phyloP scores from a whole-genome alignment of 257 asterid genomes.

The Ilex aquifolium region DNA sequence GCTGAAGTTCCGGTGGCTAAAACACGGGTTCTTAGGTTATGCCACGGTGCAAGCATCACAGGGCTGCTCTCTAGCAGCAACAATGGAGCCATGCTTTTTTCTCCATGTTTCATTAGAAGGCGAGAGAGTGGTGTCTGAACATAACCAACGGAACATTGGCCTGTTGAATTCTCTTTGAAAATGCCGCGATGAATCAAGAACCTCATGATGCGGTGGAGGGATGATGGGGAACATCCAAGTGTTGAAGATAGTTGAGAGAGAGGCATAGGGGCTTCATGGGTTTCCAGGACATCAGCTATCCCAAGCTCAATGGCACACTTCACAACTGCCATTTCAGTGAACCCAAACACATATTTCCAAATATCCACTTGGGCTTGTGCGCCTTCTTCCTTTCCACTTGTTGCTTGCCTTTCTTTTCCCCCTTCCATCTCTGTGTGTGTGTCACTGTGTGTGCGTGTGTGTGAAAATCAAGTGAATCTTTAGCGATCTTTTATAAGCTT shows the following conservation, averaged over 20 bases:
- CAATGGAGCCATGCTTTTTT: slow-evolving; percentile 33
- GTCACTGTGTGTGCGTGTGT: no score
- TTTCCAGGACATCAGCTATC: slow-evolving; percentile 50
- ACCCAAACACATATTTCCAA: slow-evolving; percentile 54
- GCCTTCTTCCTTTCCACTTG: slow-evolving; percentile 16
- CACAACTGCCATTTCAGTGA: slow-evolving; percentile 54
- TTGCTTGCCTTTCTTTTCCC: slow-evolving; percentile 4
- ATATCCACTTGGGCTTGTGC: slow-evolving; percentile 36
- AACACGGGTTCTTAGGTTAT: slow-evolving; percentile 24
- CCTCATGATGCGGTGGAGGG: slow-evolving; percentile 59
- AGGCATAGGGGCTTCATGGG: slow-evolving; percentile 33
- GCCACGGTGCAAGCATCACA: slow-evolving; percentile 67
- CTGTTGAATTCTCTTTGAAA: slow-evolving; percentile 24
- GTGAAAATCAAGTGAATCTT: no score
- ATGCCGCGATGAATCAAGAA: slow-evolving; percentile 43
- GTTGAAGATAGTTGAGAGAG: slow-evolving; percentile 40
- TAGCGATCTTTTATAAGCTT: no score
- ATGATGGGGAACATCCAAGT: slow-evolving; percentile 38
- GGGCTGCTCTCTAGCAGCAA: slow-evolving; percentile 49
- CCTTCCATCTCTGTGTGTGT: neutral
- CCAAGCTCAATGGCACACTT: slow-evolving; percentile 70
- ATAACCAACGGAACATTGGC: slow-evolving; percentile 17
- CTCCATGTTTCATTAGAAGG: slow-evolving; percentile 20
- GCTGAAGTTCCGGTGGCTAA: slow-evolving; percentile 12
- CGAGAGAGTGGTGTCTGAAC: slow-evolving; percentile 57